Base-by-base conservation (phyloP, 192 early-diverging fungal species). In the Paraglomus brasilianum region DNA sequence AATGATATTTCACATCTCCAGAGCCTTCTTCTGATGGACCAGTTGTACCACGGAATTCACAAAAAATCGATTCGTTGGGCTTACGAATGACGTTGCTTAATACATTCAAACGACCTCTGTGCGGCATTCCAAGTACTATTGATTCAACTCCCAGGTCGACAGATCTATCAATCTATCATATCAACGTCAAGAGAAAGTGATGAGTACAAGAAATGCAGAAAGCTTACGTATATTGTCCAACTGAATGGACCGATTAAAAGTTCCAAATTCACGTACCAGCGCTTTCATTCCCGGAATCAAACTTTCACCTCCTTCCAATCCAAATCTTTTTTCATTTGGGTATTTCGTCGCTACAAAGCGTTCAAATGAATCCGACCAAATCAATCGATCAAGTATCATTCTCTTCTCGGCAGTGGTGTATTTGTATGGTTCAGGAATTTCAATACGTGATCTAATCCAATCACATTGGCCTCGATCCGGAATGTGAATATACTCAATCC, bases 211-310 rank as follows among this genome's bases (percentile, higher is more conserved):
- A 75, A 17, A 14, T 36, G 1, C 0, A 76, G 71, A 50, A 75
- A 44, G 55, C 17, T 39, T 1, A 19, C 11, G 11, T n/a, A 48
- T 13, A 11, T 40, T n/a, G 15, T 62, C 84, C 81, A 80, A 94
- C 93, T 50, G 94, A 93, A 81, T 87, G 59, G 46, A 55, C 45
- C 43, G 40, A 42, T 30, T 13, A 63, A 42, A 30, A 19, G 6
- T n/a, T 50, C n/a, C 19, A 8, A 5, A 24, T n/a, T 47, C 8
- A 82, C 80, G 70, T 80, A 92, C 89, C 86, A 99, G 79, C 65
- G 92, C 90, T 79, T 99, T 97, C 93, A 99, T 95, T 47, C 94
- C 95, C 14, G 97, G 97, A 76, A 99, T 97, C 76, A 99, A 85
- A 76, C 87, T 83, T 78, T 99, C 97, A 78, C 93, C 93, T 71